These are phyloP conservation scores for Tricholoma sp. DNA, from an alignment of 768 basidiomycete species.

Conservation along the genomic window DNA sequence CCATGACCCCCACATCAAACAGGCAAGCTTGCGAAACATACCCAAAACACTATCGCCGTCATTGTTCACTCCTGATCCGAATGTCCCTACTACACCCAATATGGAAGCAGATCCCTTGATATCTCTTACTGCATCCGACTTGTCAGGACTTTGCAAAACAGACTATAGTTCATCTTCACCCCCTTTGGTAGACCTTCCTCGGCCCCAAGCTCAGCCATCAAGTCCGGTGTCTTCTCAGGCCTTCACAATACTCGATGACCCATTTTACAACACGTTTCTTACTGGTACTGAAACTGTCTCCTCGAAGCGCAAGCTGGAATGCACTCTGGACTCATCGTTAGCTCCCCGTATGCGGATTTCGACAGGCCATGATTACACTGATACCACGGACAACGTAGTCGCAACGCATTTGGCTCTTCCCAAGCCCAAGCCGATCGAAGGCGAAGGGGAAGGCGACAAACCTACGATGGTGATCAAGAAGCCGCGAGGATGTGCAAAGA, in stretches of 20 bases:
- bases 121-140: slow-evolving; percentile 3
- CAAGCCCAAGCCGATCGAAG: slow-evolving; percentile 4
- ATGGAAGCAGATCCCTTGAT: slow-evolving; percentile 4
- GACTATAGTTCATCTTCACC: neutral
- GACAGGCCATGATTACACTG: neutral
- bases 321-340: neutral
- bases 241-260: slow-evolving; percentile 2
- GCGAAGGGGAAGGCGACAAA: neutral
- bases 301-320: neutral
- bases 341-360: neutral
- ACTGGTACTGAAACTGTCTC: neutral
- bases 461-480: neutral
- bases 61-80: neutral
- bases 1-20: slow-evolving; percentile 8
- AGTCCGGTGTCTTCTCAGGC: slow-evolving; percentile 12
- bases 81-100: neutral
- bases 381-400: neutral
- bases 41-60: slow-evolving; percentile 4
- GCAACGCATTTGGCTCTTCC: slow-evolving; percentile 8
- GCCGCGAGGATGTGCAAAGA: neutral
- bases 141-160: neutral
- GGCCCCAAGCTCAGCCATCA: neutral
- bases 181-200: neutral
- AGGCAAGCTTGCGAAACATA: neutral
- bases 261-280: slow-evolving; percentile 13